Percentiles rank a stretch among this genome's conserved stretches.
These are phyloP conservation scores for Nigrospora osmanthi DNA, from an alignment of 2,329 filamentous ascomycete genomes.

Conservation along the genomic window DNA sequence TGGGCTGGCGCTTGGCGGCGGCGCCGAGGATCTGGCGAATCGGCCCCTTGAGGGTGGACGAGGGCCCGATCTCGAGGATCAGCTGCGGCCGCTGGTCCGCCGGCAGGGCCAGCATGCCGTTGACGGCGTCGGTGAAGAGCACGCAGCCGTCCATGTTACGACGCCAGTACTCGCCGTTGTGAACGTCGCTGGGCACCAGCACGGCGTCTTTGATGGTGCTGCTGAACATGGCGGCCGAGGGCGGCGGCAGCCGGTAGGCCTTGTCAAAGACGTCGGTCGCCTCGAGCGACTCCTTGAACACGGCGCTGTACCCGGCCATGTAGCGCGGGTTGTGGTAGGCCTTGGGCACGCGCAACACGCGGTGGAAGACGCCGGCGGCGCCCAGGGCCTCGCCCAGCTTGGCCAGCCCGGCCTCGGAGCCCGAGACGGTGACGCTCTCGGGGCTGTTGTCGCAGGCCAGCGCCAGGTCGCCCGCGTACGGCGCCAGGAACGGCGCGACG, in stretches of 20 bases:
- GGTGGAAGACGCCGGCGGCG: constrained; percentile 11
- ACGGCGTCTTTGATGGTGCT: too few species aligned
- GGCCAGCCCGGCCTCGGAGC: constrained; percentile 12
- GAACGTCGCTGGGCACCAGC: not conserved
- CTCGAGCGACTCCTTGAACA: too few species aligned
- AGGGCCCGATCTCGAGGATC: not conserved
- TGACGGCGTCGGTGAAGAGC: not conserved
- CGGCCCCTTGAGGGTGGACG: not conserved
- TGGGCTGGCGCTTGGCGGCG: not conserved
- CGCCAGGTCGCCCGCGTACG: not conserved
- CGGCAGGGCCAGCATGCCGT: not conserved
- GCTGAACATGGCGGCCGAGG: too few species aligned
- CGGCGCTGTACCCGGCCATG: too few species aligned
- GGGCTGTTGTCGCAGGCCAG: not conserved
- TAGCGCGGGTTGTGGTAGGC: too few species aligned
- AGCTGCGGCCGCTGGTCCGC: not conserved
- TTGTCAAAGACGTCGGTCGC: too few species aligned
- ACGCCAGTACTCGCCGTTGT: not conserved
- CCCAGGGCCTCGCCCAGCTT: constrained; percentile 10
- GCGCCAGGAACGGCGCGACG: constrained; percentile 18
- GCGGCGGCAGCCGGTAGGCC: too few species aligned
- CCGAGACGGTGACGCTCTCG: constrained; percentile 12
- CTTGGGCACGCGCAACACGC: constrained; percentile 14
- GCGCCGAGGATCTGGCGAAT: not conserved
- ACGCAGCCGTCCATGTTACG: not conserved